phyloP scores from a whole-genome alignment of 805 yeast genomes.

The Soucietia sequanensis region DNA sequence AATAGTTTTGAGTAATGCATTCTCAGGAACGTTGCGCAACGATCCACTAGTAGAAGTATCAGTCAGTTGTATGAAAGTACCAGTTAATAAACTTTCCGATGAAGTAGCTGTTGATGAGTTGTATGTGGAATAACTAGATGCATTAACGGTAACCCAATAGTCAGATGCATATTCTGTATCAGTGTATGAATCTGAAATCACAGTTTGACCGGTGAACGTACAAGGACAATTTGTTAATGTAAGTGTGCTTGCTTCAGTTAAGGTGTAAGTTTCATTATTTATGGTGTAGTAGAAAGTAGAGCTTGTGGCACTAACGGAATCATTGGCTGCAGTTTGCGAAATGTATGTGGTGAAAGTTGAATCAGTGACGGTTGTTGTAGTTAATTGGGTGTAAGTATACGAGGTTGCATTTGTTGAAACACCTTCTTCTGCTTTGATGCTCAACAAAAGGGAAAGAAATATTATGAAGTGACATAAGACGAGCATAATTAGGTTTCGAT shows the following conservation, averaged over 20 bases:
- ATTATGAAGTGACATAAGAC: background rate
- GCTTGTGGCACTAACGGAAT: too few relatives aligned
- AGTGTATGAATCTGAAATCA: conserved; percentile 3
- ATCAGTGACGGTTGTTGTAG: background rate
- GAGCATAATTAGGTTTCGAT: too few relatives aligned
- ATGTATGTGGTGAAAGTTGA: background rate
- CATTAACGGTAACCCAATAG: conserved; percentile 4
- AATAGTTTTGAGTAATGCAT: too few relatives aligned
- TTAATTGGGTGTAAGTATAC: conserved; percentile 2
- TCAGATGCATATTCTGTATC: conserved; percentile 4
- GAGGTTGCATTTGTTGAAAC: conserved; percentile 2
- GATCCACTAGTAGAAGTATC: too few relatives aligned
- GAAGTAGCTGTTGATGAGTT: background rate
- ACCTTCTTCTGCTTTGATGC: conserved; percentile 5
- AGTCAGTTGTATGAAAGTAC: background rate
- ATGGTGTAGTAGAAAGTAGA: background rate
- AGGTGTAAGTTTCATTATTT: conserved; percentile 2
- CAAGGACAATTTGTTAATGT: conserved; percentile 8
- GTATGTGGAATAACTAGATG: too few relatives aligned
- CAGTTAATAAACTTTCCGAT: background rate
- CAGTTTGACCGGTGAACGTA: conserved; percentile 3
- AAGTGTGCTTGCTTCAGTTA: background rate
- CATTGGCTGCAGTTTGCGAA: background rate
- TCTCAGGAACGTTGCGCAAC: too few relatives aligned
- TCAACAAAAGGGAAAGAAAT: background rate